A percentile compares a stretch with the other conserved stretches of the same genome.
Evolutionary conservation across 1,139 yeast species (phyloP).

Genomic region (Blastobotrys illinoisensis): DNA sequence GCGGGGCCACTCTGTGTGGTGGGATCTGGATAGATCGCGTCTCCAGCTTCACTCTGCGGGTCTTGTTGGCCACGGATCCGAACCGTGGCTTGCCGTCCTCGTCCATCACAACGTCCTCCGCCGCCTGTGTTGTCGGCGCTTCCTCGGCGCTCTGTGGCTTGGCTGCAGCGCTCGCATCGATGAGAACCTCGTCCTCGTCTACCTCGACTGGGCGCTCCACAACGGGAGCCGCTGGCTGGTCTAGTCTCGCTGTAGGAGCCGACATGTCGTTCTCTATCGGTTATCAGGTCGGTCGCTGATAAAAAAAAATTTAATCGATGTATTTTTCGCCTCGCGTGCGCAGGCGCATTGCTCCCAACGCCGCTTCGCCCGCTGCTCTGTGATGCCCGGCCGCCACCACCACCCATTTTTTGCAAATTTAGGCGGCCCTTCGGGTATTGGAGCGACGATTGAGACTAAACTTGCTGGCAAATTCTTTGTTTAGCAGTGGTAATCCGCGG

Average conservation of each 20-base stretch:
- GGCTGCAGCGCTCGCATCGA: constrained; percentile 46
- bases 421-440: not conserved
- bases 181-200: constrained; percentile 61
- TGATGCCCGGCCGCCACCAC: not conserved
- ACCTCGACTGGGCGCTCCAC: constrained; percentile 18
- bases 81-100: constrained; percentile 89
- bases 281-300: constrained; percentile 1
- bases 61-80: constrained; percentile 61
- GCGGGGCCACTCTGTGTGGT: constrained; percentile 93
- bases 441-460: not conserved
- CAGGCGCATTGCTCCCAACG: not conserved
- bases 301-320: not conserved
- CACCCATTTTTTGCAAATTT: not conserved
- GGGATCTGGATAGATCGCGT: constrained; percentile 89
- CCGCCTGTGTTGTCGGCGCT: constrained; percentile 29
- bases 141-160: constrained; percentile 29
- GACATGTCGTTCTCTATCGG: constrained; percentile 42
- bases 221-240: constrained; percentile 9
- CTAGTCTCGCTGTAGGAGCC: constrained; percentile 59
- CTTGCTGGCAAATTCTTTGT: not conserved
- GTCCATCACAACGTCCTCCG: constrained; percentile 52
- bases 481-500: not conserved
- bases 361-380: not conserved
- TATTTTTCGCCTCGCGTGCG: constrained; percentile 2
- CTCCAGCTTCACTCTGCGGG: constrained; percentile 73